Evolutionary conservation across 2,329 filamentous ascomycete species (phyloP).

Genomic region (Hypoxylon sp.): DNA sequence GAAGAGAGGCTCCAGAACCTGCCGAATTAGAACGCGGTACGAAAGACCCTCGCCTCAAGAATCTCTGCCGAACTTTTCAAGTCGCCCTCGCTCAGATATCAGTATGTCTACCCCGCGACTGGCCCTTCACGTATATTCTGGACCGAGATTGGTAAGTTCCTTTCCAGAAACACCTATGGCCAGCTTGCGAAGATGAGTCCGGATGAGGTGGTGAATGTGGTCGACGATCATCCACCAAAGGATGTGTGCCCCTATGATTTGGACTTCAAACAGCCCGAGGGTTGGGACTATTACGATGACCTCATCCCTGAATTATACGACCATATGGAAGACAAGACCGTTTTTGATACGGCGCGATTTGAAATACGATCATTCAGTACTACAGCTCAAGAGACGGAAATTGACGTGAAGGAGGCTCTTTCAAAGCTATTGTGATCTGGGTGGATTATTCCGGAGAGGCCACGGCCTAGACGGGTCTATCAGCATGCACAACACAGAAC

Average conservation of each 20-base stretch:
- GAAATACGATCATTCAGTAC: not conserved
- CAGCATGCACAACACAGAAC: not conserved
- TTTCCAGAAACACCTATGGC: conserved; percentile 2
- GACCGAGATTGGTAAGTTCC: not conserved
- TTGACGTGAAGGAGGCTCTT: not conserved
- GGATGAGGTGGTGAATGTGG: not conserved
- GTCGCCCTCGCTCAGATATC: conserved; percentile 7
- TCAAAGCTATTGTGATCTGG: not conserved
- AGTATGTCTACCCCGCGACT: not conserved
- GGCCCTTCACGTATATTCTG: not conserved
- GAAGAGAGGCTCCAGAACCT: conserved; percentile 3
- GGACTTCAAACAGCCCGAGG: not conserved
- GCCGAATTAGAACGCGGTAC: not conserved
- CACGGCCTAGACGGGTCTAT: not conserved
- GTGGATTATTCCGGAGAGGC: not conserved
- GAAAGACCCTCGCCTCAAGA: not conserved
- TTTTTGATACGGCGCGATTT: not conserved
- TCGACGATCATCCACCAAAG: not conserved
- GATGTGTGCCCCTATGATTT: not conserved
- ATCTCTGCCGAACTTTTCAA: not conserved
- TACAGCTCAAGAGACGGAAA: not conserved
- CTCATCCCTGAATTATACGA: not conserved
- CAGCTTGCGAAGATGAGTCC: conserved; percentile 1
- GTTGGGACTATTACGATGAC: conserved; percentile 15
- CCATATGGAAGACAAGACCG: not conserved